Evolutionary conservation across 371 early-diverging fungal species (phyloP), one percentile per base, ranked within the genome.

Genomic region (Lichtheimia ornata): DNA sequence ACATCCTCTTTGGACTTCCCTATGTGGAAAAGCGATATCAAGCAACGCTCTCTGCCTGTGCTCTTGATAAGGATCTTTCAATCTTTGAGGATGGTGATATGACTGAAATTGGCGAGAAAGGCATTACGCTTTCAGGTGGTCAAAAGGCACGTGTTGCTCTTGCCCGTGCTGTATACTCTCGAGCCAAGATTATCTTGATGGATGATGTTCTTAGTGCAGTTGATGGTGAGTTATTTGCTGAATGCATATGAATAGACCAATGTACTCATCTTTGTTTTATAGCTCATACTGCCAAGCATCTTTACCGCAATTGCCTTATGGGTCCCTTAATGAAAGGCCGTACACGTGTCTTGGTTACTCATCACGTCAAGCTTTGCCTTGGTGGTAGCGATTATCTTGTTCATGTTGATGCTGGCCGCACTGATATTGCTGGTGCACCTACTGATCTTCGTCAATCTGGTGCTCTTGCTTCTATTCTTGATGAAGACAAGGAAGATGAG

Each of bases 91-190:
- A 88, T 53, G 97, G 96, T 35, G 98, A 98, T 65, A 57, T 79
- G 71, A 97, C 97, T 0, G 94, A 96, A 77, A 89, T 97, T 65
- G 97, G 97, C 17, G 97, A 96, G 71, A 88, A 88, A 47, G 92
- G 92, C 7, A 85, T 91, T 47, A 88, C 90, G 3, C 72, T 91
- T 9, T 86, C 87, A 13, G 92, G 91, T 56, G 91, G 92, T 18
- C 92, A 90, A 66, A 89, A 89, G 65, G 91, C 91, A 53, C 88
- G 92, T 66, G 89, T 94, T 9, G 78, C 90, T 0, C 70, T 94
- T 40, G 96, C 96, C 0, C 79, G 95, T 28, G 94, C 94, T 22
- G 90, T 93, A 14, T 94, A 94, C 69, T 86, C 88, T 57, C 73
- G 86, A 15, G 84, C 90, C 40, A 85, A 87, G 45, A 83, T 82